phyloP scores from a whole-genome alignment of 176 grass and related monocot species.

The Eragrostis nindensis region DNA sequence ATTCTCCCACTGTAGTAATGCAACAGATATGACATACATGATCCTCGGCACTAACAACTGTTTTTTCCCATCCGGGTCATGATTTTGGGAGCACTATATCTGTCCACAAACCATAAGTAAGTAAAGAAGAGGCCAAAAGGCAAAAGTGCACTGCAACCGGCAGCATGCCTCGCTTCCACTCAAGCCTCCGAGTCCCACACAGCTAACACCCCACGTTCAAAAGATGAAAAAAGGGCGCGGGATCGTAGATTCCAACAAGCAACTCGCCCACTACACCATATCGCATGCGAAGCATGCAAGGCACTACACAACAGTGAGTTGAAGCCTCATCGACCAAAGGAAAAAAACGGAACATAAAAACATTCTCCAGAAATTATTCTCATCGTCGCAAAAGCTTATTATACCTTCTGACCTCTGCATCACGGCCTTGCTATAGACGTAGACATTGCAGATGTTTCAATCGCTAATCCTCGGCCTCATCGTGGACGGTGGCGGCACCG shows the following conservation, averaged over 20 bases:
- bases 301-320: slow-evolving; percentile 41
- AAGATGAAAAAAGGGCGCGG: slow-evolving; percentile 26
- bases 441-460: neutral
- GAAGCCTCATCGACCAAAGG: slow-evolving; percentile 12
- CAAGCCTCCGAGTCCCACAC: slow-evolving; percentile 30
- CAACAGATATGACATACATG: too few species aligned
- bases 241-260: slow-evolving; percentile 22
- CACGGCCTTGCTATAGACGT: neutral
- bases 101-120: neutral
- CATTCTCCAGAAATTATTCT: neutral
- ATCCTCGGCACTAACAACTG: too few species aligned
- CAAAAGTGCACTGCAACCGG: slow-evolving; percentile 42
- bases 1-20: too few species aligned
- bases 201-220: slow-evolving; percentile 46
- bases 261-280: slow-evolving; percentile 37
- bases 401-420: neutral
- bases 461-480: neutral
- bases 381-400: neutral
- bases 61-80: neutral
- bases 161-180: slow-evolving; percentile 61
- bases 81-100: neutral
- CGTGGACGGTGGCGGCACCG: neutral
- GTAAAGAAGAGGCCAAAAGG: slow-evolving; percentile 6
- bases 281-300: slow-evolving; percentile 45
- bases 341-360: neutral